Conservation (phyloP, 495 filamentous ascomycete genomes). For the Neurospora africana region DNA sequence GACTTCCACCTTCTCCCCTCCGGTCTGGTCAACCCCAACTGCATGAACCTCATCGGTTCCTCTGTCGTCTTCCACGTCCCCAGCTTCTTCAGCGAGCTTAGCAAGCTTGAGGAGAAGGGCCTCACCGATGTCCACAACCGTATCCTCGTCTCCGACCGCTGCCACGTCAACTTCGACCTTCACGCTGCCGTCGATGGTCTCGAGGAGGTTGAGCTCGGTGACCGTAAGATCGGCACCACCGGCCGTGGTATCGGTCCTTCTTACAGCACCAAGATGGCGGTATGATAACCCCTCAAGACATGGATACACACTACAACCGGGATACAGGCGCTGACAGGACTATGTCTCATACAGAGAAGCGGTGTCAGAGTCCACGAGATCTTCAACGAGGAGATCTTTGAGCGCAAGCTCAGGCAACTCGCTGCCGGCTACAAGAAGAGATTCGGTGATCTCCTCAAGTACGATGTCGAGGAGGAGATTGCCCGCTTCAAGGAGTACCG, state of each 20-base stretch:
- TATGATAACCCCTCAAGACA: neutral
- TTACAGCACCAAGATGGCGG: constrained; percentile 69
- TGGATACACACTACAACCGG: no score
- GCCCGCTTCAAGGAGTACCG: constrained; percentile 53
- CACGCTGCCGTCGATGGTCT: constrained; percentile 75
- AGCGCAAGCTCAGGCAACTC: constrained; percentile 58
- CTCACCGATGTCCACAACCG: constrained; percentile 51
- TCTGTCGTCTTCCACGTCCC: constrained; percentile 73
- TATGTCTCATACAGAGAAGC: constrained; percentile 30
- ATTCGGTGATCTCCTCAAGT: constrained; percentile 62
- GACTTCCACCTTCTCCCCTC: constrained; percentile 56
- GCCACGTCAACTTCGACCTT: constrained; percentile 75
- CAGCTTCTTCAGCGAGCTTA: constrained; percentile 76
- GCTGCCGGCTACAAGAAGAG: constrained; percentile 57
- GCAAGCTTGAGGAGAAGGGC: constrained; percentile 59
- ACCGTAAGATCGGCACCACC: constrained; percentile 46
- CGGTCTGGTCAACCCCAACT: constrained; percentile 65
- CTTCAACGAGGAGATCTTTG: constrained; percentile 56
- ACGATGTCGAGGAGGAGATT: constrained; percentile 77
- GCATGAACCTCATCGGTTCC: constrained; percentile 75
- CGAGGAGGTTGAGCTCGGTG: constrained; percentile 64
- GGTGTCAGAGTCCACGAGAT: constrained; percentile 70
- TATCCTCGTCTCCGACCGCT: constrained; percentile 71
- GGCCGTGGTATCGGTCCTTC: constrained; percentile 64
- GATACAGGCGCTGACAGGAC: neutral